Evolutionary conservation across 208 protist species (phyloP).

Genomic region (Acanthamoeba culbertsoni): DNA sequence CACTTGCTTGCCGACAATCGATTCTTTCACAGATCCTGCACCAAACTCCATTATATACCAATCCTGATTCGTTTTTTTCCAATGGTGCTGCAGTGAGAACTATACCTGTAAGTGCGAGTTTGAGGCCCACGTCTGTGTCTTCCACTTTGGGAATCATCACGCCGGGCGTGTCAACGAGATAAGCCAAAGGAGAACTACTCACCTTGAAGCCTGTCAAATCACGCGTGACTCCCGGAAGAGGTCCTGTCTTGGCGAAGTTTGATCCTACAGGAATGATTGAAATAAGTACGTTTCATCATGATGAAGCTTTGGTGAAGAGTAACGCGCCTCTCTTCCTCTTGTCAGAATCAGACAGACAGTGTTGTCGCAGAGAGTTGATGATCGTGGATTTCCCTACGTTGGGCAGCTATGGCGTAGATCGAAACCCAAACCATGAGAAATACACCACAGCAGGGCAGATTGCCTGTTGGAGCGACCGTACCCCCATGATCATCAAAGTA

Average conservation of each 20-base stretch:
- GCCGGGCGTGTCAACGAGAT: slow-evolving; percentile 45
- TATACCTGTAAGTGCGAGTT: slow-evolving; percentile 25
- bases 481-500: slow-evolving; percentile 49
- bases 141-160: slow-evolving; percentile 43
- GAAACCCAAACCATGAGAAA: neutral
- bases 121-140: slow-evolving; percentile 32
- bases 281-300: neutral
- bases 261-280: neutral
- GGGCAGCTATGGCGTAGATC: neutral
- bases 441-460: neutral
- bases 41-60: neutral
- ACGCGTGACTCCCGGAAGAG: slow-evolving; percentile 35
- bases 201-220: slow-evolving; percentile 49
- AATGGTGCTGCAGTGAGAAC: neutral
- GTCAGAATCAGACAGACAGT: slow-evolving; percentile 29
- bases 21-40: slow-evolving; percentile 46
- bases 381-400: slow-evolving; percentile 59
- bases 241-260: slow-evolving; percentile 49
- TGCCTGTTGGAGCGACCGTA: neutral
- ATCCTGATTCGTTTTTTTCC: neutral
- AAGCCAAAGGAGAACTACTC: slow-evolving; percentile 38
- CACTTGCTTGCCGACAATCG: slow-evolving; percentile 45
- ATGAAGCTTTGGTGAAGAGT: too few relatives aligned
- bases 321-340: neutral
- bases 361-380: slow-evolving; percentile 29